Base-by-base conservation (phyloP, 2,329 filamentous ascomycete species). In the Dryadomyces quercus-mongolicae region DNA sequence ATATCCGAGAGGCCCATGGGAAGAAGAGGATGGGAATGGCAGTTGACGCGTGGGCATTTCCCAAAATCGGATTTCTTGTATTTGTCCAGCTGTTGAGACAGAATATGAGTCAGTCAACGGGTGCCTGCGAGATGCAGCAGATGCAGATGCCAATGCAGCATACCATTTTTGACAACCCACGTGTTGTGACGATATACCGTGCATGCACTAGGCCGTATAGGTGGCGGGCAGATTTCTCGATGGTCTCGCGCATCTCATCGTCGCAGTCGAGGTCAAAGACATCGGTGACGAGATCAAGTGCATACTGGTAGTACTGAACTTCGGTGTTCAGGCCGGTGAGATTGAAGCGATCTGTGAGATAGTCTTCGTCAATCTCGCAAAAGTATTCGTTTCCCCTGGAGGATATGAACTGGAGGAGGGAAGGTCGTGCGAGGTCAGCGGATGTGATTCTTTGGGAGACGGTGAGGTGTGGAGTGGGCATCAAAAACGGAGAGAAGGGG, bases 281-380 rank as follows among this genome's bases (percentile, higher is more conserved):
- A 65, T 98, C 93, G 51, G 93, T 98, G 55, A 98, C 89, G 16
- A 98, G 82, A 67, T 98, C 93, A 48, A 98, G 80, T 16, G 93
- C 93, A 80, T 98, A 96, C 71, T 98, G 93, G 66, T 98, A 98
- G 75, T 97, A 96, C 66, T 95, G 88, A 15, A 98, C 93, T 68
- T 98, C 93, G 40, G 89, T 92, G 71, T 97, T 96, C 51, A 98
- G 80, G 42, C 93, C 93, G 0, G 93, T 98, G 58, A 98, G 76
- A 72, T 98, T 98, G 80, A 98, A 98, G 51, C 93, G 85, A 69
- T 98, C 93, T 52, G 91, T 97, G 49, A 98, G 79, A 70, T 98
- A 98, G 65, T 98, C 93, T 69, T 98, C 93, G 70, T 98, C 93
- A 64, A 98, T 97, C 68, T 98, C 93, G 80, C 93, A 98, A 66